Percentiles rank a stretch among this genome's conserved stretches.
These are phyloP conservation scores for Zygosaccharomyces sapae DNA, from an alignment of 1,139 yeast species.

Conservation along the genomic window DNA sequence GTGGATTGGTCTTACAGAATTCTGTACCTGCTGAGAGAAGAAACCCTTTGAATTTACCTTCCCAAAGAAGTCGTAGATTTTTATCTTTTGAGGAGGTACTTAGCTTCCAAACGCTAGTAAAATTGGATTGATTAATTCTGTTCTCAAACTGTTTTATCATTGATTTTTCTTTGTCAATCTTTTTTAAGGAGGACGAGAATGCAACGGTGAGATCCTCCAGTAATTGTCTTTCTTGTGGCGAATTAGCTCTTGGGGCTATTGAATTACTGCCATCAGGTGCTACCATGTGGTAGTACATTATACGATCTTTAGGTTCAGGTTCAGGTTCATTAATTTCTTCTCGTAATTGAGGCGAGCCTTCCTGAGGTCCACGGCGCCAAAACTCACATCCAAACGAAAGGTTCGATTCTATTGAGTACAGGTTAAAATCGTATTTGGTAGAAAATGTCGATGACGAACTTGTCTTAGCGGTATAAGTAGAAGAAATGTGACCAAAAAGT, in stretches of 20 bases:
- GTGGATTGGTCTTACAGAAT: constrained; percentile 13
- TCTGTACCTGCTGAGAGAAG: constrained; percentile 72
- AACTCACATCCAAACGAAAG: constrained; percentile 82
- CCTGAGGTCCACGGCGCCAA: constrained; percentile 43
- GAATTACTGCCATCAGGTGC: constrained; percentile 1
- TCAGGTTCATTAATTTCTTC: constrained; percentile 7
- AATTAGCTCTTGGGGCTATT: constrained; percentile 1
- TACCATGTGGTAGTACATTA: constrained; percentile 29
- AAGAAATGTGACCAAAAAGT: constrained; percentile 80
- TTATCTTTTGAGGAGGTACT: constrained; percentile 67
- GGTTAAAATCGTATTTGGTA: constrained; percentile 82
- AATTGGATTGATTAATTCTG: constrained; percentile 50
- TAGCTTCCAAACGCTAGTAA: constrained; percentile 68
- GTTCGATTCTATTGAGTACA: constrained; percentile 87
- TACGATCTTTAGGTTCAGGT: constrained; percentile 30
- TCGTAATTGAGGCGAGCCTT: constrained; percentile 9
- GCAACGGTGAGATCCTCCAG: constrained; percentile 33
- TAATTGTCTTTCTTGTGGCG: constrained; percentile 22
- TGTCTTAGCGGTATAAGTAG: constrained; percentile 84
- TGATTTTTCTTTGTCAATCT: constrained; percentile 38
- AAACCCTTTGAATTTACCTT: constrained; percentile 78
- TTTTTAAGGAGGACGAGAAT: constrained; percentile 34
- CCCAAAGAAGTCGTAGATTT: constrained; percentile 72
- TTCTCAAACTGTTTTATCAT: constrained; percentile 53
- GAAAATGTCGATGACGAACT: constrained; percentile 73